These are phyloP conservation scores for Coemansia sp. DNA, from an alignment of 192 early-diverging fungal genomes.

Conservation along the genomic window DNA sequence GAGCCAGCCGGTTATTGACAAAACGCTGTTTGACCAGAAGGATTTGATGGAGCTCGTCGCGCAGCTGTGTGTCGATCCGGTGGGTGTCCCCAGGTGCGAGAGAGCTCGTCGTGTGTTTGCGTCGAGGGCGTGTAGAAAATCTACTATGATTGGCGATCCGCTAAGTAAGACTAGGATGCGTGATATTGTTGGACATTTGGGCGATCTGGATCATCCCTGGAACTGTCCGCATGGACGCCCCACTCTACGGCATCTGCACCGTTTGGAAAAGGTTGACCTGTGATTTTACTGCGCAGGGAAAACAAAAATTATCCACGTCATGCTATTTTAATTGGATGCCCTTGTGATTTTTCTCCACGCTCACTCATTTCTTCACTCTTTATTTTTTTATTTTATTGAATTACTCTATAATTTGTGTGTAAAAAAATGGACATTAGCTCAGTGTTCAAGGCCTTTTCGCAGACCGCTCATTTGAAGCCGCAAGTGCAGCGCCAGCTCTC, in stretches of 20 bases:
- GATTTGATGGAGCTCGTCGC: constrained; percentile 49
- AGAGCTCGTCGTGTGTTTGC: constrained; percentile 78
- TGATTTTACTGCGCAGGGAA: background rate
- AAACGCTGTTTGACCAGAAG: constrained; percentile 70
- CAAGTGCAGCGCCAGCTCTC: constrained; percentile 27
- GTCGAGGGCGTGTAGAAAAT: constrained; percentile 86
- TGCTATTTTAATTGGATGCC: background rate
- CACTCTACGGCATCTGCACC: constrained; percentile 86
- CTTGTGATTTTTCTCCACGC: background rate
- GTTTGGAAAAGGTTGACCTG: constrained; percentile 32
- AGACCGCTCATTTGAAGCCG: constrained; percentile 19
- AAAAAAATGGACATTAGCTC: constrained; percentile 3
- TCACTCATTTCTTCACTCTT: background rate
- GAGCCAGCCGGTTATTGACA: constrained; percentile 76
- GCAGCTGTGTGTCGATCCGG: constrained; percentile 49
- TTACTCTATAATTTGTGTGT: background rate
- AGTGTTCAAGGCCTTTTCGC: constrained; percentile 23
- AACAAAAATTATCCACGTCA: background rate
- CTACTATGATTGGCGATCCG: constrained; percentile 91
- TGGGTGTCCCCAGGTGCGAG: constrained; percentile 68
- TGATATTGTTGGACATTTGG: constrained; percentile 80
- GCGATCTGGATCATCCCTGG: constrained; percentile 92
- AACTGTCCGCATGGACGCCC: constrained; percentile 98
- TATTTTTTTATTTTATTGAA: background rate
- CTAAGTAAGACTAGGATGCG: constrained; percentile 73